A percentile compares a stretch with the other conserved stretches of the same genome.
These are phyloP conservation scores for Sambucus nigra DNA, from an alignment of 129 eudicot genomes.

Conservation along the genomic window DNA sequence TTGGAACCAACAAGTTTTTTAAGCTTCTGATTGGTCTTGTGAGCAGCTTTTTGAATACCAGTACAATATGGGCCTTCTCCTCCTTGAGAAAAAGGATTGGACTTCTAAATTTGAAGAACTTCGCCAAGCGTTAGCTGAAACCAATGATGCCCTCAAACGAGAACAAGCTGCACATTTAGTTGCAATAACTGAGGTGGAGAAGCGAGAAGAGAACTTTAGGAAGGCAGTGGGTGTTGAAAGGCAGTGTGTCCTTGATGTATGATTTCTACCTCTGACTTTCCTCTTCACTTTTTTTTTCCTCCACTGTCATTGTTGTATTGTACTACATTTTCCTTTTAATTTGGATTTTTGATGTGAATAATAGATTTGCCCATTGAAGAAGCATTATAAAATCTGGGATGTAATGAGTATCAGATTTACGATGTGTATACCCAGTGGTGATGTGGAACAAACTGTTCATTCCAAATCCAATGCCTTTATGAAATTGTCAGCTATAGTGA, in stretches of 20 bases:
- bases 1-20: no score
- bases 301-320: neutral
- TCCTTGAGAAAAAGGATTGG: constrained; percentile 94
- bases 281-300: neutral
- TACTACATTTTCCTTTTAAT: neutral
- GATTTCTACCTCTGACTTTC: constrained; percentile 4
- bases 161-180: constrained; percentile 67
- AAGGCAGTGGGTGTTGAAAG: constrained; percentile 93
- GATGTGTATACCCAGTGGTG: no score
- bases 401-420: no score
- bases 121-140: constrained; percentile 38
- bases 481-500: no score
- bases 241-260: constrained; percentile 82
- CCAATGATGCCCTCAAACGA: constrained; percentile 54
- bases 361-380: no score
- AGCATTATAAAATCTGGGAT: no score
- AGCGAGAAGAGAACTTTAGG: constrained; percentile 78
- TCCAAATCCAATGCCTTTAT: no score
- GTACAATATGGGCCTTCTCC: constrained; percentile 94
- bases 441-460: no score
- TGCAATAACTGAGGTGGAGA: constrained; percentile 79
- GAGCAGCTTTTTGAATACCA: constrained; percentile 91
- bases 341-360: neutral
- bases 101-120: constrained; percentile 61
- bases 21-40: constrained; percentile 8